Evolutionary conservation across 2,329 filamentous ascomycete species (phyloP).

Genomic region (Claviceps africana): DNA sequence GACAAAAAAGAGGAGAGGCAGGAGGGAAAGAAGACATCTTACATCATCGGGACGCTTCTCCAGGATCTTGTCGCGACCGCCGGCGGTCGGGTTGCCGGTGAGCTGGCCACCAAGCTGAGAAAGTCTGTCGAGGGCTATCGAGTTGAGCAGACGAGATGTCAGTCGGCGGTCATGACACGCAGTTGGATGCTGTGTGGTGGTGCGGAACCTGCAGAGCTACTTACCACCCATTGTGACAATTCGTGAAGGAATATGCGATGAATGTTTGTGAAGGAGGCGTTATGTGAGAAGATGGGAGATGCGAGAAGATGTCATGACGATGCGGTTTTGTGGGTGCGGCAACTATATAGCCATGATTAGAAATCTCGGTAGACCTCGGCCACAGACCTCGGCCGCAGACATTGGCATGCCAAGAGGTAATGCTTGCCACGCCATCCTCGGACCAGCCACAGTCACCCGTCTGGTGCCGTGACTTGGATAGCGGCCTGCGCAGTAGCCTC

Average conservation of each 20-base stretch:
- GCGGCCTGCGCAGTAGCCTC: not conserved
- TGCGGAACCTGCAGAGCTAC: conserved; percentile 7
- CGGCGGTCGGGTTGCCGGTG: conserved; percentile 41
- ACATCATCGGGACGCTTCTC: conserved; percentile 57
- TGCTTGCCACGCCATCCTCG: not conserved
- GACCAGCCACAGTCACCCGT: too few species aligned
- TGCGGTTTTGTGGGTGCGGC: conserved; percentile 2
- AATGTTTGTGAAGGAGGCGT: not conserved
- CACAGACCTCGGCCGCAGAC: not conserved
- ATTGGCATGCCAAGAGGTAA: not conserved
- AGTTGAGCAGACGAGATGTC: conserved; percentile 12
- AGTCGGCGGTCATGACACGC: not conserved
- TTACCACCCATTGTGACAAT: conserved; percentile 23
- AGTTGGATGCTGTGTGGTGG: not conserved
- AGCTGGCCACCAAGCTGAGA: conserved; percentile 50
- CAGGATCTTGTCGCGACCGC: conserved; percentile 41
- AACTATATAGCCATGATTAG: conserved; percentile 2
- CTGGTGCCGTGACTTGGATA: not conserved
- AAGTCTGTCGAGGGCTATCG: conserved; percentile 40
- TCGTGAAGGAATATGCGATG: not conserved
- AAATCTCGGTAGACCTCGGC: conserved; percentile 4
- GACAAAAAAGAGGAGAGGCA: too few species aligned
- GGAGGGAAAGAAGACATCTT: conserved; percentile 16
- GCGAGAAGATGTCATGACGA: not conserved
- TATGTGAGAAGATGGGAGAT: not conserved